Percentiles rank a stretch among this genome's conserved stretches.
Conservation (phyloP, 2,329 filamentous ascomycete genomes). For the Scopulariopsis brevicaulis region DNA sequence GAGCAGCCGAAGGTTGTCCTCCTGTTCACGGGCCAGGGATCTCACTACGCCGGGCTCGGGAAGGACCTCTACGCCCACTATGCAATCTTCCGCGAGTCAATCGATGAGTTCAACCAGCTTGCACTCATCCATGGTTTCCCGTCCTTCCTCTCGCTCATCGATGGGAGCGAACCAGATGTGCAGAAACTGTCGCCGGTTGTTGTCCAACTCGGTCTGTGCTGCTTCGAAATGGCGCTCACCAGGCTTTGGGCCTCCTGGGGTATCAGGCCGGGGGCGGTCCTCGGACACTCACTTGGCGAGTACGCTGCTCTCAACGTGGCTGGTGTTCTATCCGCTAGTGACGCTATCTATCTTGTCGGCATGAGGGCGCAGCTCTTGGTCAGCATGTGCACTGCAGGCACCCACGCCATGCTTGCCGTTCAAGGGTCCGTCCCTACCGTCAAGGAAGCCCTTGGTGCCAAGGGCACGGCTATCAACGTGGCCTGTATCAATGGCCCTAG, state of each 20-base stretch:
- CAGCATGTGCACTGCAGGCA: slow-evolving; percentile 51
- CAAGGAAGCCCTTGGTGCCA: slow-evolving; percentile 35
- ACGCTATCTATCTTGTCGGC: slow-evolving; percentile 63
- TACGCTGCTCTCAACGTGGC: slow-evolving; percentile 62
- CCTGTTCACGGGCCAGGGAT: slow-evolving; percentile 46
- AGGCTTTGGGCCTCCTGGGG: slow-evolving; percentile 46
- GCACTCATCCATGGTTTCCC: slow-evolving; percentile 40
- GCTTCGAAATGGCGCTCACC: slow-evolving; percentile 45
- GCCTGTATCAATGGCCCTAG: slow-evolving; percentile 68
- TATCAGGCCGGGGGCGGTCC: slow-evolving; percentile 39
- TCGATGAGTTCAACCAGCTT: slow-evolving; percentile 45
- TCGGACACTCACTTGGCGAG: slow-evolving; percentile 58
- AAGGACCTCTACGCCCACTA: slow-evolving; percentile 36
- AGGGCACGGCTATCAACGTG: slow-evolving; percentile 27
- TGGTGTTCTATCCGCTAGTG: slow-evolving; percentile 58
- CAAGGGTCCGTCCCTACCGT: slow-evolving; percentile 38
- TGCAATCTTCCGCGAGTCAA: slow-evolving; percentile 35
- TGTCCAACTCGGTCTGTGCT: slow-evolving; percentile 41
- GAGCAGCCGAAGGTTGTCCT: slow-evolving; percentile 30
- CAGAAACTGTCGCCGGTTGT: slow-evolving; percentile 34
- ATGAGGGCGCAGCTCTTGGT: slow-evolving; percentile 53
- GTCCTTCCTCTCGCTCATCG: slow-evolving; percentile 35
- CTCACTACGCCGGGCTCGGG: slow-evolving; percentile 38
- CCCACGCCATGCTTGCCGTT: slow-evolving; percentile 47
- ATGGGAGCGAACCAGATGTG: slow-evolving; percentile 29